Evolutionary conservation across 2,329 filamentous ascomycete species (phyloP).

Genomic region (Chaetomium sp.): DNA sequence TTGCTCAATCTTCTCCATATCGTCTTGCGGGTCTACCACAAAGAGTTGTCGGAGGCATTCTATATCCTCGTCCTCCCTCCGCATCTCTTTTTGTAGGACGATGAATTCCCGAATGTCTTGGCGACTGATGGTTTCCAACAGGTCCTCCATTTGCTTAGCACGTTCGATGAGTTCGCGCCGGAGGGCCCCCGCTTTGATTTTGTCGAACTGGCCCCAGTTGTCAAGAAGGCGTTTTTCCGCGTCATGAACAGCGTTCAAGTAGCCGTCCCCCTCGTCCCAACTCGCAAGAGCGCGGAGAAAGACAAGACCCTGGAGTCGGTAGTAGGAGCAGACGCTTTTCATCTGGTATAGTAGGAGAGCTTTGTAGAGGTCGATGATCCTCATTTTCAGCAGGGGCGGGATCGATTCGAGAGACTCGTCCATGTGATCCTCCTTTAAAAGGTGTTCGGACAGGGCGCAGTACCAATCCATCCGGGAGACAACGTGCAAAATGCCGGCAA

Average conservation of each 20-base stretch:
- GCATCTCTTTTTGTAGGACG: no score
- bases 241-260: conserved; percentile 37
- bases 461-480: conserved; percentile 34
- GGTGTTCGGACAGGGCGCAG: conserved; percentile 28
- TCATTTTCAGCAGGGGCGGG: conserved; percentile 27
- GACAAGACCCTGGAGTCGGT: conserved; percentile 36
- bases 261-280: conserved; percentile 42
- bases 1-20: conserved; percentile 28
- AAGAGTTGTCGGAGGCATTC: conserved; percentile 21
- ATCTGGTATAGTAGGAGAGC: conserved; percentile 46
- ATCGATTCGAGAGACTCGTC: conserved; percentile 12
- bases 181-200: conserved; percentile 24
- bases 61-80: no score
- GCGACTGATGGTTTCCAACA: conserved; percentile 23
- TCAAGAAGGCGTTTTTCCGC: conserved; percentile 35
- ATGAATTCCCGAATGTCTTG: conserved; percentile 6
- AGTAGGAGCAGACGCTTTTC: conserved; percentile 44
- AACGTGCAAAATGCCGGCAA: conserved; percentile 29
- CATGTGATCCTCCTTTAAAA: conserved; percentile 25
- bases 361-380: conserved; percentile 43
- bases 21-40: conserved; percentile 29
- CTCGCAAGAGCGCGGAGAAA: conserved; percentile 39
- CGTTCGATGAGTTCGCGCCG: conserved; percentile 21
- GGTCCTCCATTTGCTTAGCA: conserved; percentile 20
- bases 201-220: conserved; percentile 20